Evolutionary conservation across 192 early-diverging fungal genomes (phyloP), one percentile per base, ranked within the genome.

Genomic region (Chytriomyces confervae): DNA sequence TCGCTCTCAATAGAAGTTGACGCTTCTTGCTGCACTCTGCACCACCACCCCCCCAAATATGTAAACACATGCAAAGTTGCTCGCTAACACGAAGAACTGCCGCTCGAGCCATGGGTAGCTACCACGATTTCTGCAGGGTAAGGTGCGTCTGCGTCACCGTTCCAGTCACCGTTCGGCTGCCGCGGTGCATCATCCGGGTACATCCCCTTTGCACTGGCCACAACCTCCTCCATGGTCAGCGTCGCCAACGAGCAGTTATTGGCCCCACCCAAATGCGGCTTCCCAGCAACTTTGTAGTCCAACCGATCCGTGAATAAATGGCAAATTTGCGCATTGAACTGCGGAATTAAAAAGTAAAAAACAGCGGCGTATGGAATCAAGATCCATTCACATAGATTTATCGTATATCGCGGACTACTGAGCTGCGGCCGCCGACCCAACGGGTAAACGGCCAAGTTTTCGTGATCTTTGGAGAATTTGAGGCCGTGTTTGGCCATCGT

Each of bases 201-300:
- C 68, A 77, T 27, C 43, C 69, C 76, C 61, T 77, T 77, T 8
- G 69, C 76, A 50, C 76, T 77, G 20, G 44, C 23, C 53, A 77
- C 57, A 53, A 69, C 76, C 45, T 71, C 50, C 69, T 69, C 69
- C 76, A 71, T 77, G 13, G 76, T 77, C n/a, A 77, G 48, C 18
- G 67, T 20, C 29, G 78, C 69, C 69, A 72, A 60, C 10, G 67
- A 72, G 47, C 20, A 53, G 24, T 27, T 27, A 70, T 50, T 23
- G 5, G 79, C 62, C 0, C 9, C 46, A 2, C 65, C 10, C 47
- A 87, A 50, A 45, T 78, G 61, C 46, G 87, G 87, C 75, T 89
- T 89, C 16, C 79, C 84, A 46, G 87, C 86, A 47, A 89, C 87
- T 74, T 84, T 83, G 84, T 89, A 89, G 51, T 86, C 87, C 29